Evolutionary conservation across 352 stramenopile genomes (phyloP).

Genomic region (Phytophthora parvispora): DNA sequence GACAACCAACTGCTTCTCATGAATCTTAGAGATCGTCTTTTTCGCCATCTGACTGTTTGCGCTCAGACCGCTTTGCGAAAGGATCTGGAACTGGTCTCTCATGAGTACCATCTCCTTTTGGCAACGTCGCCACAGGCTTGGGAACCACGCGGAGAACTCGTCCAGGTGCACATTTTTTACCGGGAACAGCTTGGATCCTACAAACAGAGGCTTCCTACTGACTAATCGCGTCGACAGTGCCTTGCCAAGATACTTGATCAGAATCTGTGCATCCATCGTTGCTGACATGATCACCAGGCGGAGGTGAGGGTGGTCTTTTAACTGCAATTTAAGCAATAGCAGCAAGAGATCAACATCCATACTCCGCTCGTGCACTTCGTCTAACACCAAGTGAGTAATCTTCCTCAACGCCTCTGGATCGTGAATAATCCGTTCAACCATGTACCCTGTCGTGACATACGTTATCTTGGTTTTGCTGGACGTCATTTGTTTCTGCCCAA

Average conservation of each 20-base stretch:
- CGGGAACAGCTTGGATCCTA: slow-evolving; percentile 84
- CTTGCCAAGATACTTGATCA: slow-evolving; percentile 91
- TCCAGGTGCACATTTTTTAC: slow-evolving; percentile 80
- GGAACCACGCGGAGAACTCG: slow-evolving; percentile 51
- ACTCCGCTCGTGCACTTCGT: slow-evolving; percentile 96
- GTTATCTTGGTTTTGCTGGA: slow-evolving; percentile 94
- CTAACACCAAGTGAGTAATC: slow-evolving; percentile 97
- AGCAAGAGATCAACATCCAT: slow-evolving; percentile 98
- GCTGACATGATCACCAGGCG: slow-evolving; percentile 98
- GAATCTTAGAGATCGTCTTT: slow-evolving; percentile 62
- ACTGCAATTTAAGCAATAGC: slow-evolving; percentile 88
- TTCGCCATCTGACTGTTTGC: slow-evolving; percentile 64
- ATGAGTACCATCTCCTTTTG: slow-evolving; percentile 62
- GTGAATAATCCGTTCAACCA: slow-evolving; percentile 96
- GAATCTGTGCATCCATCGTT: slow-evolving; percentile 95
- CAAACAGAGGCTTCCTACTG: slow-evolving; percentile 75
- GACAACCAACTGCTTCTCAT: slow-evolving; percentile 70
- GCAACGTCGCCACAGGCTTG: slow-evolving; percentile 39
- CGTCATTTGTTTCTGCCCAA: slow-evolving; percentile 93
- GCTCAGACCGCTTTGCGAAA: slow-evolving; percentile 35
- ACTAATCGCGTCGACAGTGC: slow-evolving; percentile 59
- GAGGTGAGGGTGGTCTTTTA: slow-evolving; percentile 73
- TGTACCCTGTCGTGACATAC: slow-evolving; percentile 98
- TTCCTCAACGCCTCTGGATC: slow-evolving; percentile 87
- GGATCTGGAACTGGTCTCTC: slow-evolving; percentile 44